phyloP scores from a whole-genome alignment of 192 early-diverging fungal species.

The Phlyctochytrium planicorne region DNA sequence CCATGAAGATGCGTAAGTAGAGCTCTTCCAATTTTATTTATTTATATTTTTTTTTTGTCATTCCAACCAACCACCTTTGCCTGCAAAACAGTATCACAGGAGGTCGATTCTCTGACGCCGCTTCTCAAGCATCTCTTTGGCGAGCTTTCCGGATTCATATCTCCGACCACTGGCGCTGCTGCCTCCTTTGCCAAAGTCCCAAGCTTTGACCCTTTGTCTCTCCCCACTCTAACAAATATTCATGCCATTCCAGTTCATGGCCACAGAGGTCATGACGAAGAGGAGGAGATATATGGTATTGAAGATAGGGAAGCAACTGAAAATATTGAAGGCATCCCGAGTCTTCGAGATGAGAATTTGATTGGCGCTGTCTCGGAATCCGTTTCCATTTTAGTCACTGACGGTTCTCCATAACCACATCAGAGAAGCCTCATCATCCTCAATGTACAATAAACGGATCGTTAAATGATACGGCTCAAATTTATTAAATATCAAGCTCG shows the following conservation, averaged over 20 bases:
- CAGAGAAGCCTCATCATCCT: too few relatives aligned
- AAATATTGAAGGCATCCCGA: background rate
- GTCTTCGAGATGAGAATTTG: background rate
- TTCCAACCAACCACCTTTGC: too few relatives aligned
- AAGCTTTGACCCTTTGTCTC: too few relatives aligned
- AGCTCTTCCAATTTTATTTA: too few relatives aligned
- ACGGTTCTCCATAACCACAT: too few relatives aligned
- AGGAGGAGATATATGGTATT: background rate
- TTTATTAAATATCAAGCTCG: too few relatives aligned
- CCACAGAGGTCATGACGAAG: background rate
- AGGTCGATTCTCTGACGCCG: background rate
- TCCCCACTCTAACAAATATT: too few relatives aligned
- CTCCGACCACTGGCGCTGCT: background rate
- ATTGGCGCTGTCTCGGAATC: background rate
- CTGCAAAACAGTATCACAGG: too few relatives aligned
- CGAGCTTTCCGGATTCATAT: constrained; percentile 3
- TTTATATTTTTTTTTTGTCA: too few relatives aligned
- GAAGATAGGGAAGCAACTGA: background rate
- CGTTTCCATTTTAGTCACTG: too few relatives aligned
- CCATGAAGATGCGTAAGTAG: constrained; percentile 1
- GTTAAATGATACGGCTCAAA: too few relatives aligned
- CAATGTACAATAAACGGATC: too few relatives aligned
- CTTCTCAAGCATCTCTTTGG: constrained; percentile 3
- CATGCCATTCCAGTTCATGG: background rate
- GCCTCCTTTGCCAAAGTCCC: background rate